phyloP scores from a whole-genome alignment of 2,329 filamentous ascomycete genomes.

The Alternaria rosae region DNA sequence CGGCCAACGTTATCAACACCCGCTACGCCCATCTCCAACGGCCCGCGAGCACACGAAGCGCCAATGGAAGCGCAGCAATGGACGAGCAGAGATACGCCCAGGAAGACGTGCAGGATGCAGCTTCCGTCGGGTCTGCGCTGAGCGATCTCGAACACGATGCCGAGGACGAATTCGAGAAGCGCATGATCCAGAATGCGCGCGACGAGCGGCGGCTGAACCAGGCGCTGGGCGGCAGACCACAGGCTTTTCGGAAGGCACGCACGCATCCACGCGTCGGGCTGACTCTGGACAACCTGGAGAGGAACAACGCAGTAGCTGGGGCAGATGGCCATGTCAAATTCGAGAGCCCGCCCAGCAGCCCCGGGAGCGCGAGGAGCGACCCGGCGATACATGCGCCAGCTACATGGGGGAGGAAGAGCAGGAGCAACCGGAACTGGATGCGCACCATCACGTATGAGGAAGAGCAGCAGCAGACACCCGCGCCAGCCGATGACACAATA shows the following conservation, averaged over 20 bases:
- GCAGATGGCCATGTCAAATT: constrained; percentile 26
- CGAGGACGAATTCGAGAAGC: constrained; percentile 55
- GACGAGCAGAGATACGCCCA: constrained; percentile 24
- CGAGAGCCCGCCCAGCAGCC: constrained; percentile 47
- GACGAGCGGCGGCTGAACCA: constrained; percentile 52
- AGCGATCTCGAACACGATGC: constrained; percentile 52
- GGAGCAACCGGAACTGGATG: constrained; percentile 53
- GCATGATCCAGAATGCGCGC: constrained; percentile 54
- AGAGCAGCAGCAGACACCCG: constrained; percentile 23
- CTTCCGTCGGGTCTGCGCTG: constrained; percentile 43
- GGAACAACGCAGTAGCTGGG: constrained; percentile 36
- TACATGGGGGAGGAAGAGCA: constrained; percentile 58
- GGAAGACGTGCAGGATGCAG: constrained; percentile 31
- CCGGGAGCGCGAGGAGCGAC: constrained; percentile 47
- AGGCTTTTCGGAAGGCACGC: constrained; percentile 55
- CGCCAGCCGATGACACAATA: constrained; percentile 25
- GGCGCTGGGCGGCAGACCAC: constrained; percentile 41
- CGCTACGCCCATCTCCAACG: constrained; percentile 31
- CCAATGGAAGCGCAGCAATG: constrained; percentile 34
- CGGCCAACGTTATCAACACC: constrained; percentile 34
- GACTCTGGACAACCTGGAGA: constrained; percentile 54
- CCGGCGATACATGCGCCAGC: constrained; percentile 55
- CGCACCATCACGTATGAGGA: constrained; percentile 46
- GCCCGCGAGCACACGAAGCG: constrained; percentile 18
- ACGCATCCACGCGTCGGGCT: constrained; percentile 50